Evolutionary conservation across 768 basidiomycete species (phyloP), one percentile per base, ranked within the genome.

Genomic region (Lactifluus pinguis): DNA sequence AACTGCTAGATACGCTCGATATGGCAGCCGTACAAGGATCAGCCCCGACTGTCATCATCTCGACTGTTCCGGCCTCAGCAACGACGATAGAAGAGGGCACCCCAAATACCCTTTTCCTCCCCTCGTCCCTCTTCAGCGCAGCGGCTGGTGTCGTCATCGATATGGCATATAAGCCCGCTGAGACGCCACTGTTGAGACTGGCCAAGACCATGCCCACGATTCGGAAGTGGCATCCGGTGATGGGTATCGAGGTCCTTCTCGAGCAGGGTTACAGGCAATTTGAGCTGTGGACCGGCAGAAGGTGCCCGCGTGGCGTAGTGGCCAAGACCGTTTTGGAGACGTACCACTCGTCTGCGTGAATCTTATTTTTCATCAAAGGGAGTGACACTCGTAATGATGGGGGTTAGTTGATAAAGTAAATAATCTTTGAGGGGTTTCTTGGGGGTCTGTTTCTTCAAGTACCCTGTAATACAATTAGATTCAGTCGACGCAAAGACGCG

Each of bases 261-360:
- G 88, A 93, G 75, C 94, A 97, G 70, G 94, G 90, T 1, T 93
- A 84, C 71, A 81, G 80, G 49, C 93, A 95, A 71, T 92, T 92
- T 70, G 81, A 85, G 73, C 67, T 80, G 45, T 94, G 92, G 92
- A 94, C 88, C 0, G 85, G 84, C 19, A 77, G 85, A 50, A 69
- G 67, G 58, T 86, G 83, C 63, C 87, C 88, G 13, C 74, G 69
- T 68, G 68, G 65, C 2, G 67, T 67, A 1, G 81, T 86, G 45
- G 73, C 76, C 48, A 73, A 76, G 55, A 71, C 66, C 48, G 85
- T 87, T 21, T 76, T 77, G 75, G 74, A 73, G 53, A 72, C 68
- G 60, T 85, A 85, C 55, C 39, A 21, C 25, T 48, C 60, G 30
- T 63, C 59, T 34, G 45, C 34, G 6, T 64, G 54, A 55, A 14